These are phyloP conservation scores for Paxillus involutus DNA, from an alignment of 768 basidiomycete species.

Conservation along the genomic window DNA sequence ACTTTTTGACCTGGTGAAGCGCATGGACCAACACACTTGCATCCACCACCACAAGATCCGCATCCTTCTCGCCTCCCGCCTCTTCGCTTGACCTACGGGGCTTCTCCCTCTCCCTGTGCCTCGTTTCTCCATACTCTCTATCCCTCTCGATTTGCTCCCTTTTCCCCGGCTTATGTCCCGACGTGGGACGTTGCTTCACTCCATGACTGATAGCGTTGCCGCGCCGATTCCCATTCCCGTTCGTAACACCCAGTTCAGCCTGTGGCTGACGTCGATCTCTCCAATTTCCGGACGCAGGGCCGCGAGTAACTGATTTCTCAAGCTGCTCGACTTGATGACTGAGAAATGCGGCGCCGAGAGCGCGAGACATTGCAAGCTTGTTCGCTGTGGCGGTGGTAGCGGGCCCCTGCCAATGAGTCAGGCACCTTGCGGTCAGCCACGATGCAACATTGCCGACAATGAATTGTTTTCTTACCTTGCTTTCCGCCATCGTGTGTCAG, in stretches of 20 bases:
- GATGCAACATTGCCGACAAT: not conserved
- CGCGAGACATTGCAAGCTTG: slow-evolving; percentile 82
- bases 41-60: slow-evolving; percentile 76
- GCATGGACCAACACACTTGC: slow-evolving; percentile 82
- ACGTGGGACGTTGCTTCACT: slow-evolving; percentile 22
- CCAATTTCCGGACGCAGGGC: slow-evolving; percentile 60
- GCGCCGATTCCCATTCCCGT: slow-evolving; percentile 21
- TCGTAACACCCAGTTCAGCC: slow-evolving; percentile 12
- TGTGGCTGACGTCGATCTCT: slow-evolving; percentile 44
- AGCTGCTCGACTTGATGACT: slow-evolving; percentile 88
- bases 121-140: slow-evolving; percentile 21
- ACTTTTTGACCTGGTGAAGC: slow-evolving; percentile 75
- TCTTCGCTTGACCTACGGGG: slow-evolving; percentile 25
- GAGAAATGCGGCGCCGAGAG: slow-evolving; percentile 84
- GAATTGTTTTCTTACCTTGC: not conserved
- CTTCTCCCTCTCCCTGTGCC: slow-evolving; percentile 15
- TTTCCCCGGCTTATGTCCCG: slow-evolving; percentile 22
- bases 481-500: not conserved
- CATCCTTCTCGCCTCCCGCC: slow-evolving; percentile 51
- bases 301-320: slow-evolving; percentile 67
- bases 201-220: slow-evolving; percentile 6
- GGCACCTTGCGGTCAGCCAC: not conserved
- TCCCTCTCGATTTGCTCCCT: slow-evolving; percentile 20
- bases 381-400: slow-evolving; percentile 37
- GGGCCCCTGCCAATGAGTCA: slow-evolving; percentile 16